Conservation (phyloP, 228 moss, liverwort and hornwort species). For the Sphagnum magellanicum region DNA sequence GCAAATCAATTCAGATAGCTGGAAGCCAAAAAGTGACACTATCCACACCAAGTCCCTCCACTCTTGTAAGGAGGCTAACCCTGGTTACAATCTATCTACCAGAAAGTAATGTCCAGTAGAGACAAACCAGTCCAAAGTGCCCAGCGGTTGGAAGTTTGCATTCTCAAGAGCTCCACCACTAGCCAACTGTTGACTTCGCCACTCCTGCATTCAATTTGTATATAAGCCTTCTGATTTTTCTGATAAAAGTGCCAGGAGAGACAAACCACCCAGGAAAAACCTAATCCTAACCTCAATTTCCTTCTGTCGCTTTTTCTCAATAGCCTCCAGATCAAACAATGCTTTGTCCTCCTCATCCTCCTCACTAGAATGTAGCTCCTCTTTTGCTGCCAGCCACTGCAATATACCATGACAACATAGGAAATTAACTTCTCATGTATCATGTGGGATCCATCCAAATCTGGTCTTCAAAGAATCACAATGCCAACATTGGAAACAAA, state of each 20-base stretch:
- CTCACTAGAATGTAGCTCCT: slow-evolving; percentile 63
- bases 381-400: slow-evolving; percentile 67
- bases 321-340: slow-evolving; percentile 47
- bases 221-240: too few relatives aligned
- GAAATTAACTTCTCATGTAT: too few relatives aligned
- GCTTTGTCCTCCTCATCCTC: slow-evolving; percentile 56
- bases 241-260: not conserved
- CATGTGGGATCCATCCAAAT: too few relatives aligned
- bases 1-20: too few relatives aligned
- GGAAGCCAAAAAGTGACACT: not conserved
- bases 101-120: slow-evolving; percentile 1
- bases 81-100: not conserved
- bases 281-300: slow-evolving; percentile 31
- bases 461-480: too few relatives aligned
- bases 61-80: not conserved
- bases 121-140: slow-evolving; percentile 58
- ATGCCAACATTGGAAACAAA: too few relatives aligned
- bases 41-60: not conserved
- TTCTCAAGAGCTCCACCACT: slow-evolving; percentile 70
- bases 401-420: not conserved
- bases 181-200: slow-evolving; percentile 63
- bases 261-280: not conserved
- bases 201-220: slow-evolving; percentile 15
- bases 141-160: slow-evolving; percentile 69
- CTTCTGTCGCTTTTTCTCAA: slow-evolving; percentile 67